Percentiles rank a stretch among this genome's conserved stretches.
Evolutionary conservation across 2,329 filamentous ascomycete species (phyloP).

Genomic region (Hypoxylon sp.): DNA sequence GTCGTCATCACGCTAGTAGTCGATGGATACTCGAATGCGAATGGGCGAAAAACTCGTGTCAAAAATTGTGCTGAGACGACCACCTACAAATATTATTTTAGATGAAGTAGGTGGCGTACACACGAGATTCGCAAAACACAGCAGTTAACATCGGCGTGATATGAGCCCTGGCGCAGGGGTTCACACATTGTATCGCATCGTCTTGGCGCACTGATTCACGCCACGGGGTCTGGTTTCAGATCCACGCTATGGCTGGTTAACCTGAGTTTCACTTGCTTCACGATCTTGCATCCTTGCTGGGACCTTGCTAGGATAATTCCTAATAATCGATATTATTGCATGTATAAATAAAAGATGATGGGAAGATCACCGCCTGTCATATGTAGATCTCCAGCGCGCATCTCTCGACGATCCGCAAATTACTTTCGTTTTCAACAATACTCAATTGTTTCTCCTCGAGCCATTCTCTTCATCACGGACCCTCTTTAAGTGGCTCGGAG

Average conservation of each 20-base stretch:
- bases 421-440: slow-evolving; percentile 40
- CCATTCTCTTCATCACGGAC: slow-evolving; percentile 30
- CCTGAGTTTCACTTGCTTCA: slow-evolving; percentile 42
- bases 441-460: slow-evolving; percentile 15
- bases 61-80: slow-evolving; percentile 19
- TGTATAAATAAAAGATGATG: slow-evolving; percentile 45
- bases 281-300: slow-evolving; percentile 28
- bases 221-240: slow-evolving; percentile 38
- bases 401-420: slow-evolving; percentile 40
- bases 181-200: slow-evolving; percentile 26
- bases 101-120: slow-evolving; percentile 11
- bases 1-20: slow-evolving; percentile 11
- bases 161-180: slow-evolving; percentile 27
- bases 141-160: slow-evolving; percentile 8
- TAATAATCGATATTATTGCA: slow-evolving; percentile 14
- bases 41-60: slow-evolving; percentile 10
- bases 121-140: slow-evolving; percentile 15
- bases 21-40: not conserved
- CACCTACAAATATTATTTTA: slow-evolving; percentile 5
- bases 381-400: slow-evolving; percentile 46
- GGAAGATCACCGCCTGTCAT: slow-evolving; percentile 45
- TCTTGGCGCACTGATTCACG: slow-evolving; percentile 36
- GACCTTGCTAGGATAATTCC: slow-evolving; percentile 23
- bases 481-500: slow-evolving; percentile 24
- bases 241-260: slow-evolving; percentile 31